Conservation (phyloP, 768 basidiomycete species). For the Hebeloma cylindrosporum region DNA sequence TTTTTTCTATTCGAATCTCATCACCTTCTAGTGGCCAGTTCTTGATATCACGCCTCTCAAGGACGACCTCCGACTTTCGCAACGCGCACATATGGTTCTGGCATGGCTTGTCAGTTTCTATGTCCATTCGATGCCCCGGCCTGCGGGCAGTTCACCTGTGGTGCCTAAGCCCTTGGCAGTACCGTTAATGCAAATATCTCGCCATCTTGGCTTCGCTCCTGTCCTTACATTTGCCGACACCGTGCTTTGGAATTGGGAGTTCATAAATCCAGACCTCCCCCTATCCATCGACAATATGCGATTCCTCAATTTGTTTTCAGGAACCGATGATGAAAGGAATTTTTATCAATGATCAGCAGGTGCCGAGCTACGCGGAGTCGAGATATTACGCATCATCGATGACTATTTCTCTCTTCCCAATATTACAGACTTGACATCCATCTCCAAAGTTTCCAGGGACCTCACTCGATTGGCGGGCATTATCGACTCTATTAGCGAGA, state of each 20-base stretch:
- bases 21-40: conserved; percentile 60
- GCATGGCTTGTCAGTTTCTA: conserved; percentile 91
- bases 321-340: conserved; percentile 76
- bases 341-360: conserved; percentile 86
- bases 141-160: conserved; percentile 39
- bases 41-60: conserved; percentile 56
- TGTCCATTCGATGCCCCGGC: conserved; percentile 70
- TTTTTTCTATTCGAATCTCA: conserved; percentile 8
- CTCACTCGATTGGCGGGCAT: conserved; percentile 65
- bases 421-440: conserved; percentile 57
- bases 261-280: conserved; percentile 55
- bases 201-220: conserved; percentile 81
- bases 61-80: conserved; percentile 57
- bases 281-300: conserved; percentile 73
- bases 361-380: conserved; percentile 84
- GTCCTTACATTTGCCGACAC: conserved; percentile 95
- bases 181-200: conserved; percentile 77
- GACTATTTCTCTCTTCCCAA: conserved; percentile 80
- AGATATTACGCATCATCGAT: conserved; percentile 84
- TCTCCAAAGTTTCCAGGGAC: conserved; percentile 70
- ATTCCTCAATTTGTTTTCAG: conserved; percentile 76
- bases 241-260: conserved; percentile 90
- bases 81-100: conserved; percentile 87
- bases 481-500: conserved; percentile 71
- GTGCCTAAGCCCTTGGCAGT: conserved; percentile 78